Percentiles rank a stretch among this genome's conserved stretches.
These are phyloP conservation scores for Stemphylium beticola DNA, from an alignment of 2,329 filamentous ascomycete species.

Conservation along the genomic window DNA sequence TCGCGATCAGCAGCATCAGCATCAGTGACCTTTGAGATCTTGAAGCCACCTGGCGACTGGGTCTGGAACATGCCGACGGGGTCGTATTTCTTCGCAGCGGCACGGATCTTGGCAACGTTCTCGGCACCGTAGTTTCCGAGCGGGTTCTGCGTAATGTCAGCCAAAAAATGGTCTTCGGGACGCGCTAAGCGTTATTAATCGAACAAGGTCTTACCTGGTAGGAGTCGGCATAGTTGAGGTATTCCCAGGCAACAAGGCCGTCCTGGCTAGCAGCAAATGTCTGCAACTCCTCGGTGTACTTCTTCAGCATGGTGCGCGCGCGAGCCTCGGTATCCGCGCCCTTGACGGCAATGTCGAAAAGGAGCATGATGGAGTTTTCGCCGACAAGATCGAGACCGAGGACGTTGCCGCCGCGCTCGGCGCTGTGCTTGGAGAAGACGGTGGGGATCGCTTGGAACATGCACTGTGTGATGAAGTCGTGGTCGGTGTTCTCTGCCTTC, in stretches of 20 bases:
- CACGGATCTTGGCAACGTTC: conserved; percentile 45
- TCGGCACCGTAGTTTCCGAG: conserved; percentile 50
- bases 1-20: background rate
- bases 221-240: conserved; percentile 46
- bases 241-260: conserved; percentile 26
- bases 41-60: conserved; percentile 52
- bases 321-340: conserved; percentile 18
- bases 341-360: conserved; percentile 27
- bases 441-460: conserved; percentile 33
- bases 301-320: conserved; percentile 15
- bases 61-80: conserved; percentile 50
- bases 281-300: conserved; percentile 20
- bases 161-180: background rate
- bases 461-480: conserved; percentile 32
- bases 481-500: conserved; percentile 15
- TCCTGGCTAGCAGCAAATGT: conserved; percentile 16
- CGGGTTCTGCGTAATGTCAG: conserved; percentile 41
- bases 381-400: conserved; percentile 28
- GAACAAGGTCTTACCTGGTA: conserved; percentile 25
- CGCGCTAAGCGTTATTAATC: background rate
- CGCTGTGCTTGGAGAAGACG: conserved; percentile 23
- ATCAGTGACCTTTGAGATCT: conserved; percentile 33
- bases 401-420: conserved; percentile 34
- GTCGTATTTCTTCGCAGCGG: conserved; percentile 49
- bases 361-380: conserved; percentile 29